These are phyloP conservation scores for Polygonum maritimum DNA, from an alignment of 148 eudicot genomes.

Conservation along the genomic window DNA sequence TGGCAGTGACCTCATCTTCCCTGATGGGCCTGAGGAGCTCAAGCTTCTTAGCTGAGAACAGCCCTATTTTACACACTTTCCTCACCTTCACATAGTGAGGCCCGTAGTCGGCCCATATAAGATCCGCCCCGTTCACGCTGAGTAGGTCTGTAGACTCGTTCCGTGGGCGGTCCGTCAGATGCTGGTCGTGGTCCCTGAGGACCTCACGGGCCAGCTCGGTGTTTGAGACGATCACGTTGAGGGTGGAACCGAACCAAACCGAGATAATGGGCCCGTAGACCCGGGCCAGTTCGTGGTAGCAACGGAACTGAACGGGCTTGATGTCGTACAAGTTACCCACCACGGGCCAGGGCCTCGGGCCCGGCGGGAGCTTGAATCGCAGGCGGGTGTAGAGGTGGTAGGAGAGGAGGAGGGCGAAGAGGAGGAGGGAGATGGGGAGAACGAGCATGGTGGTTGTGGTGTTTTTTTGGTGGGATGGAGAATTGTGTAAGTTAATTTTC, in stretches of 20 bases:
- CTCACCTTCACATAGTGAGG: constrained; percentile 90
- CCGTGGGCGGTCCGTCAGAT: constrained; percentile 52
- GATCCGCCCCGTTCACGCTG: constrained; percentile 56
- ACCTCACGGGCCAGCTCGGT: constrained; percentile 62
- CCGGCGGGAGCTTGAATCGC: constrained; percentile 67
- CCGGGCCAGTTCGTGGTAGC: constrained; percentile 61
- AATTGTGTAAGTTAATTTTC: background rate
- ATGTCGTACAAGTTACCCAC: constrained; percentile 76
- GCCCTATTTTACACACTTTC: constrained; percentile 59
- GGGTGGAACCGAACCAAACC: constrained; percentile 46
- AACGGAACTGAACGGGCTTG: constrained; percentile 51
- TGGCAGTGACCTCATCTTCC: constrained; percentile 83
- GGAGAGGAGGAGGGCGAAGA: constrained; percentile 13
- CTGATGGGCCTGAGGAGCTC: constrained; percentile 67
- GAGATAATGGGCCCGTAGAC: constrained; percentile 69
- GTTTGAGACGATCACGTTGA: constrained; percentile 54
- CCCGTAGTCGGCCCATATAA: constrained; percentile 87
- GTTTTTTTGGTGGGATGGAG: background rate
- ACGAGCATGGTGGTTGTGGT: background rate
- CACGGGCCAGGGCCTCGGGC: constrained; percentile 60
- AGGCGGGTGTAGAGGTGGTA: constrained; percentile 37
- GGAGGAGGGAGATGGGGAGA: background rate
- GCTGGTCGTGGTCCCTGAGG: constrained; percentile 64
- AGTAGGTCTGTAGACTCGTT: constrained; percentile 37
- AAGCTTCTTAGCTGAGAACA: constrained; percentile 63